phyloP scores from a whole-genome alignment of 176 grass and related monocot species.

The Chloris gayana region DNA sequence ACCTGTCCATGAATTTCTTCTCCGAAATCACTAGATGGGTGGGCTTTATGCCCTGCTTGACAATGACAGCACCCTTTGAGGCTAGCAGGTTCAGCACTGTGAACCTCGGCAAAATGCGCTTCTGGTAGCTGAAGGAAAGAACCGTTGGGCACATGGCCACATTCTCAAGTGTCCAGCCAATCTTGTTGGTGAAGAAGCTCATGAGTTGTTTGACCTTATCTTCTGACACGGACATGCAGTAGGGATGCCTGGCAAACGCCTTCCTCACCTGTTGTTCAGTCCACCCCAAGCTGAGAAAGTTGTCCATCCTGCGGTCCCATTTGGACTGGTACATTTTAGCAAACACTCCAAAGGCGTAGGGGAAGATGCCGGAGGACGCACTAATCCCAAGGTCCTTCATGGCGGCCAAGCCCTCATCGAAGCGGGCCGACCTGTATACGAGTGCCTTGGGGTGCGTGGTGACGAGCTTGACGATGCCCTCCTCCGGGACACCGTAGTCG shows the following conservation, averaged over 20 bases:
- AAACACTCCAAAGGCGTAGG: conserved; percentile 41
- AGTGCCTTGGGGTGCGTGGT: conserved; percentile 32
- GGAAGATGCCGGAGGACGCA: conserved; percentile 40
- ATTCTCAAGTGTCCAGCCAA: conserved; percentile 41
- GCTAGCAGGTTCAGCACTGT: conserved; percentile 42
- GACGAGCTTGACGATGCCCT: conserved; percentile 36
- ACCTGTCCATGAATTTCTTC: conserved; percentile 41
- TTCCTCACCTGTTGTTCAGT: conserved; percentile 41
- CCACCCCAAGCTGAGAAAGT: conserved; percentile 65
- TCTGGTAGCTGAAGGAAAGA: conserved; percentile 61
- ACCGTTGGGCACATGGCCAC: conserved; percentile 16
- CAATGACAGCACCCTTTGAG: conserved; percentile 34
- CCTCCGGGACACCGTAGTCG: conserved; percentile 29
- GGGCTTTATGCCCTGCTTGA: conserved; percentile 17
- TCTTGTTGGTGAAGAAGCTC: conserved; percentile 49
- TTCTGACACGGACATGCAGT: conserved; percentile 52
- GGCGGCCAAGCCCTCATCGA: conserved; percentile 24
- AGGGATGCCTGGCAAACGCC: conserved; percentile 56
- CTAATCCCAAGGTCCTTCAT: conserved; percentile 43
- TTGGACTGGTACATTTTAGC: neutral
- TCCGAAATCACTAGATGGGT: conserved; percentile 22
- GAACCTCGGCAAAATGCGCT: conserved; percentile 54
- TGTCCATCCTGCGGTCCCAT: conserved; percentile 46
- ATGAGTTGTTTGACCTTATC: conserved; percentile 53
- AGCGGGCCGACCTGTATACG: conserved; percentile 1